phyloP scores from a whole-genome alignment of 139 green algal species.

The Raphidocelis subcapitata region DNA sequence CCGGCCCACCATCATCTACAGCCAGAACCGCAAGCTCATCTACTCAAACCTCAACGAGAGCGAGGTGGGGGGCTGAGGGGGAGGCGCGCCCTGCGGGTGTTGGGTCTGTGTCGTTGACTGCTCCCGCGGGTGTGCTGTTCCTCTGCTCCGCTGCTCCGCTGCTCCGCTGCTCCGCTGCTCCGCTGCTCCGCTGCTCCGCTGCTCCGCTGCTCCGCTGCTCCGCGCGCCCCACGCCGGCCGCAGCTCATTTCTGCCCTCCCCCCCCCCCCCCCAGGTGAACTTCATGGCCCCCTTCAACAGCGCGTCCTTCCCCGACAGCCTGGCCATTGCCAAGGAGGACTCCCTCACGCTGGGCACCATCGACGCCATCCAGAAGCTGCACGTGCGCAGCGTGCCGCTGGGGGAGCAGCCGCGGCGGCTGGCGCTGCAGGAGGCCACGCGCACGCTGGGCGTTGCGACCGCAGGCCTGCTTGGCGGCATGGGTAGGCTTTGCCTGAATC shows the following conservation, averaged over 20 bases:
- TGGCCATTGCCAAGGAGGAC: constrained; percentile 79
- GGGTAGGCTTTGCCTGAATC: no score
- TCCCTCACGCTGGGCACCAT: constrained; percentile 86
- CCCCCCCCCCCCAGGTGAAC: constrained; percentile 58
- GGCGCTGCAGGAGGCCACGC: constrained; percentile 58
- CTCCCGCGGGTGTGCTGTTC: not conserved
- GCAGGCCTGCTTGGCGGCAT: constrained; percentile 3
- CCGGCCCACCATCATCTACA: constrained; percentile 95
- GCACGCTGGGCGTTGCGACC: constrained; percentile 44
- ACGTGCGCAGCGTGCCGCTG: constrained; percentile 88
- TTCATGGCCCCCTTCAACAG: constrained; percentile 81
- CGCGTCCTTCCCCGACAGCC: constrained; percentile 70
- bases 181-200: not conserved
- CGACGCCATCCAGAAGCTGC: constrained; percentile 96
- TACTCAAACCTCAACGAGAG: constrained; percentile 96
- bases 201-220: not conserved
- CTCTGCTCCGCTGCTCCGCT: not conserved
- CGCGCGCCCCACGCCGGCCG: not conserved
- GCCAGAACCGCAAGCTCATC: constrained; percentile 88
- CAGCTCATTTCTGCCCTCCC: not conserved
- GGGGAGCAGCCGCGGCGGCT: constrained; percentile 92
- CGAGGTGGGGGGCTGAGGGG: constrained; percentile 60
- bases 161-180: no score
- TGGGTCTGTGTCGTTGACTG: no score
- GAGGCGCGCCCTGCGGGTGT: no score